phyloP scores from a whole-genome alignment of 192 early-diverging fungal species.

The Entophlyctis luteolus region DNA sequence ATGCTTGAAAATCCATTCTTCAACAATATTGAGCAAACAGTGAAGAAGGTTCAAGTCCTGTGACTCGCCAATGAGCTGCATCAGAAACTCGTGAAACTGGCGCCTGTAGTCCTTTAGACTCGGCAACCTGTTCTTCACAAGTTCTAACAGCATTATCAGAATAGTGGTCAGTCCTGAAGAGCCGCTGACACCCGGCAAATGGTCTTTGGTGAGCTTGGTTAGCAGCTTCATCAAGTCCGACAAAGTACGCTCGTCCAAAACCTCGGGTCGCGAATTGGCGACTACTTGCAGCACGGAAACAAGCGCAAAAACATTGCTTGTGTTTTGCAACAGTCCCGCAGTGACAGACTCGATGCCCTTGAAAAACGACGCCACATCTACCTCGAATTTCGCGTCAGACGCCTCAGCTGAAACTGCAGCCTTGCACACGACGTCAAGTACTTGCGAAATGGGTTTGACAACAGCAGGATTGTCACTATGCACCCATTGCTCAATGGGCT shows the following conservation, averaged over 20 bases:
- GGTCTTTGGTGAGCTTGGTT: constrained; percentile 80
- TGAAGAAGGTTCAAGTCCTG: constrained; percentile 69
- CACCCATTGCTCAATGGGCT: constrained; percentile 66
- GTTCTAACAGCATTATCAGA: constrained; percentile 47
- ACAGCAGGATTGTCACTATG: constrained; percentile 70
- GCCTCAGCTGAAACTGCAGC: constrained; percentile 19
- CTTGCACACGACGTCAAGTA: constrained; percentile 71
- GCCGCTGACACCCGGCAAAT: constrained; percentile 35
- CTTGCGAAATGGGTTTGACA: constrained; percentile 64
- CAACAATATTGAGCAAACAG: constrained; percentile 75
- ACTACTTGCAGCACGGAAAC: constrained; percentile 26
- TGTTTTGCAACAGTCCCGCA: constrained; percentile 22
- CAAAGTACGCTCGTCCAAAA: constrained; percentile 50
- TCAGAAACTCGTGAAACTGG: constrained; percentile 74
- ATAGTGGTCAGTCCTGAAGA: constrained; percentile 45
- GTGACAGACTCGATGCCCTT: constrained; percentile 38
- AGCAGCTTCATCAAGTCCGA: constrained; percentile 77
- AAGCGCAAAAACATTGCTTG: constrained; percentile 20
- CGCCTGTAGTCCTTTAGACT: constrained; percentile 76
- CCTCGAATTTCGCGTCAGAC: neutral
- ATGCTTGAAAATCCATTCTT: constrained; percentile 81
- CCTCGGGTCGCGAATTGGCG: constrained; percentile 14
- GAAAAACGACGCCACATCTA: constrained; percentile 30
- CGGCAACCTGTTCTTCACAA: constrained; percentile 37
- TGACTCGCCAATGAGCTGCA: constrained; percentile 80